phyloP scores from a whole-genome alignment of 1,139 yeast species.

The Waltiozyma sp. region DNA sequence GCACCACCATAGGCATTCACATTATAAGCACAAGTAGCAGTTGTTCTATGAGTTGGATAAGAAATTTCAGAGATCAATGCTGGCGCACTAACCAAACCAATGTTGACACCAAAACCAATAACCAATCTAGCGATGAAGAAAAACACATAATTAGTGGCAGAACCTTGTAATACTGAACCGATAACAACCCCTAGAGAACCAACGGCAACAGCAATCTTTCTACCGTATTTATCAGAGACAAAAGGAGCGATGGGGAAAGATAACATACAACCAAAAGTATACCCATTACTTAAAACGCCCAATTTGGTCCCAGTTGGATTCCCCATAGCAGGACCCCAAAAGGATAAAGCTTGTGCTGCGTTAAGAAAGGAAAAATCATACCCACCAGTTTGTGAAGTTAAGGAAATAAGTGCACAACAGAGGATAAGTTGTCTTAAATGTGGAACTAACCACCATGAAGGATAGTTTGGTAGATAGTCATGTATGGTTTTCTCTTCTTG shows the following conservation, averaged over 20 bases:
- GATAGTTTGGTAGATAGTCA: not conserved
- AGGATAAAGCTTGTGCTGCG: slow-evolving; percentile 32
- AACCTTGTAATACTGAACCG: slow-evolving; percentile 32
- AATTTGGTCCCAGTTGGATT: slow-evolving; percentile 31
- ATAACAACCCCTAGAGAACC: slow-evolving; percentile 28
- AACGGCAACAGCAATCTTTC: slow-evolving; percentile 26
- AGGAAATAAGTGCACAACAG: slow-evolving; percentile 20
- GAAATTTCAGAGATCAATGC: slow-evolving; percentile 28
- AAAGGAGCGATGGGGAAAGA: slow-evolving; percentile 1
- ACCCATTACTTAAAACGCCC: slow-evolving; percentile 38
- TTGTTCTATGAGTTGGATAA: slow-evolving; percentile 32
- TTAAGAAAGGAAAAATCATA: slow-evolving; percentile 43
- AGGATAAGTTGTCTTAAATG: not conserved
- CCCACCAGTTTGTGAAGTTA: slow-evolving; percentile 36
- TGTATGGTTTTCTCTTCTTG: not conserved
- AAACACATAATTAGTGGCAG: slow-evolving; percentile 23
- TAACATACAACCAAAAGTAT: slow-evolving; percentile 25
- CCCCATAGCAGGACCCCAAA: slow-evolving; percentile 28
- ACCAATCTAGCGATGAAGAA: slow-evolving; percentile 25
- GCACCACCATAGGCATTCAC: slow-evolving; percentile 43
- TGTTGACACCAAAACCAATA: slow-evolving; percentile 25
- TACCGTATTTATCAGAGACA: slow-evolving; percentile 32
- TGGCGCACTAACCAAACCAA: slow-evolving; percentile 19
- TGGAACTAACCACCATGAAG: not conserved
- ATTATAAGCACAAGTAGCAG: slow-evolving; percentile 34